Conservation (phyloP, 2,329 filamentous ascomycete genomes). For the Alternaria arbusti region DNA sequence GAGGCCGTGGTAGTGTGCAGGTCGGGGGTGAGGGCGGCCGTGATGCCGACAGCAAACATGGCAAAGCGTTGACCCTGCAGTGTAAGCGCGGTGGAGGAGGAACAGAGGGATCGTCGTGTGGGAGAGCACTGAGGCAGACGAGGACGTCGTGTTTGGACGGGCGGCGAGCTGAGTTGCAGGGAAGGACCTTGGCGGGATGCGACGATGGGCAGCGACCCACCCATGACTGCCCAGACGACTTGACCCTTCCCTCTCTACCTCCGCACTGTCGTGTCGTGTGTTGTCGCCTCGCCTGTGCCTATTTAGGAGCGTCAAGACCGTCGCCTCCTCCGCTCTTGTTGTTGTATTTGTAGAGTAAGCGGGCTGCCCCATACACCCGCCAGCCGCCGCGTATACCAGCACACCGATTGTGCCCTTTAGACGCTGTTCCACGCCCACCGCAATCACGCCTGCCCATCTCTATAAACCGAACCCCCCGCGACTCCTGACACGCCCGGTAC, state of each 20-base stretch:
- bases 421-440: background rate
- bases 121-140: background rate
- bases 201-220: slow-evolving; percentile 8
- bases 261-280: background rate
- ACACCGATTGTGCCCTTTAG: slow-evolving; percentile 2
- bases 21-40: slow-evolving; percentile 8
- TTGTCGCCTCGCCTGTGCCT: background rate
- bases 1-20: background rate
- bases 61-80: background rate
- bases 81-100: background rate
- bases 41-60: slow-evolving; percentile 6
- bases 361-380: slow-evolving; percentile 9
- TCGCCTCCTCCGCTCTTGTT: background rate
- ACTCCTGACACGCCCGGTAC: background rate
- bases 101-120: background rate
- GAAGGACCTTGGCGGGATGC: slow-evolving; percentile 9
- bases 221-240: slow-evolving; percentile 8
- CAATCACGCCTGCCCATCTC: background rate
- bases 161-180: background rate
- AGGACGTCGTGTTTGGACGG: background rate
- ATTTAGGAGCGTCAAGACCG: background rate
- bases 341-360: background rate
- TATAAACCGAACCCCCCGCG: background rate
- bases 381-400: slow-evolving; percentile 15
- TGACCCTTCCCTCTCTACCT: slow-evolving; percentile 3